phyloP scores from a whole-genome alignment of 257 asterid genomes.

The Prunella vulgaris region DNA sequence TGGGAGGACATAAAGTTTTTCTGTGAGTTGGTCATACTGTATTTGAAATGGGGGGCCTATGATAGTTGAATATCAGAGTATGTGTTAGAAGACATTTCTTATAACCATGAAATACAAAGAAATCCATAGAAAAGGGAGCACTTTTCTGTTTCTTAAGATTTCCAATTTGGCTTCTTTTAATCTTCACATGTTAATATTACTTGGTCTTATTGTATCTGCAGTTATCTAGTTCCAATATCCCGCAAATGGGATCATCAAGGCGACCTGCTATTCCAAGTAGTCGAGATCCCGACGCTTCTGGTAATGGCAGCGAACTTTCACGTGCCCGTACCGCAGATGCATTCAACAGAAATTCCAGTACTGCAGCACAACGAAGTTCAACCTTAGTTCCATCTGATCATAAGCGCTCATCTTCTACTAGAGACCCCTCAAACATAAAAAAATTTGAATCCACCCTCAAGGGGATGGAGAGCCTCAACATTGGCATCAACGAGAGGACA shows the following conservation, averaged over 20 bases:
- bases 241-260: conserved; percentile 53
- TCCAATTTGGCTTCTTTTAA: not conserved
- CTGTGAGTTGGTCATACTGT: not conserved
- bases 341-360: conserved; percentile 37
- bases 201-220: conserved; percentile 31
- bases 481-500: conserved; percentile 61
- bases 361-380: conserved; percentile 42
- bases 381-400: conserved; percentile 50
- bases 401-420: conserved; percentile 40
- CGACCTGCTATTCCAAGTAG: conserved; percentile 50
- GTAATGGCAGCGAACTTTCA: conserved; percentile 39
- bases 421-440: conserved; percentile 42
- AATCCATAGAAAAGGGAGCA: not conserved
- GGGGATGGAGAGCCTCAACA: conserved; percentile 75
- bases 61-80: not conserved
- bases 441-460: conserved; percentile 65
- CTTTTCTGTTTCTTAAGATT: not conserved
- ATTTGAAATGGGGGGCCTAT: not conserved
- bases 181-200: not conserved
- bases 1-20: not conserved
- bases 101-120: not conserved
- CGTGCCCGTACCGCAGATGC: conserved; percentile 37
- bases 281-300: conserved; percentile 45
- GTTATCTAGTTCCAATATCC: conserved; percentile 45
- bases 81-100: not conserved